Evolutionary conservation across 179 eudicot species (phyloP), one percentile per base, ranked within the genome.

Genomic region (Silene vulgaris): DNA sequence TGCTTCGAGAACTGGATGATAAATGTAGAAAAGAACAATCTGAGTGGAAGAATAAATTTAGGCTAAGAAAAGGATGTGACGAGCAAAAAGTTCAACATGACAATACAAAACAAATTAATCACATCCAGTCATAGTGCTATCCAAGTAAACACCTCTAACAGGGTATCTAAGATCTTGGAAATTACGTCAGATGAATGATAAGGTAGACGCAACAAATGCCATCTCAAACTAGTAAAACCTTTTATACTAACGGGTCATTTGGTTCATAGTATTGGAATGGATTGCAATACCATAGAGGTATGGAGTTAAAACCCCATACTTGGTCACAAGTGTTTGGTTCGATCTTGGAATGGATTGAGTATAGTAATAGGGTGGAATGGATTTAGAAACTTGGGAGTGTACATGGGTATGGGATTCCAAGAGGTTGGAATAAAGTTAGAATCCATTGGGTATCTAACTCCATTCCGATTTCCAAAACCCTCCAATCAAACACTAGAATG

Each of bases 1-100:
- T 70, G 52, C 68, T 65, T 23, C 52, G 26, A 21, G 40, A 45
- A 63, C n/a, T 54, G 37, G 76, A 28, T 56, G 12, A 72, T 45
- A 45, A 59, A 30, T 4, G 56, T 23, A 73, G 54, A 65, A 40
- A 30, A 45, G 30, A 29, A 35, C n/a, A 67, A 35, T 57, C 61
- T 48, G n/a, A 29, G 29, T 23, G 61, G n/a, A 65, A 26, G 28
- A 9, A 37, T 23, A 73, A 12, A 30, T 23, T 35, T 21, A 54
- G 66, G 72, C 32, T 8, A 52, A 78, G 2, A 40, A 71, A 28
- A 28, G 60, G 4, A 19, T n/a, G 29, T 8, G 40, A 32, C 35
- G 43, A 71, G 29, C 32, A 45, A 28, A 60, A 3, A 32, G 67
- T 60, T 23, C 14, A 69, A 35, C 30, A 40, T 40, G 48, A 40